phyloP scores from a whole-genome alignment of 139 green algal species.

The Desmodesmus armatus region DNA sequence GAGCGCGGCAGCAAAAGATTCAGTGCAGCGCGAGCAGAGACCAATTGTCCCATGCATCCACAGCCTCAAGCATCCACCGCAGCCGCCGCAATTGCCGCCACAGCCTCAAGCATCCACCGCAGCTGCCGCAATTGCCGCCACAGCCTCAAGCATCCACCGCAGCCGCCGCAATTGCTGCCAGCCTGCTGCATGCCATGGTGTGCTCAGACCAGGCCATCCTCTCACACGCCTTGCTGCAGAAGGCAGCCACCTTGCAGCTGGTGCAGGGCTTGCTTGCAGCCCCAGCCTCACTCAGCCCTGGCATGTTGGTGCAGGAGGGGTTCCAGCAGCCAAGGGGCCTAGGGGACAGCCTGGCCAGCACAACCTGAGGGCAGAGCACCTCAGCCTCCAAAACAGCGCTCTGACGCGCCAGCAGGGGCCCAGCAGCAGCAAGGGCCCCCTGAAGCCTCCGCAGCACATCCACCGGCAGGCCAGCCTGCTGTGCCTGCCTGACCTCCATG shows the following conservation, averaged over 20 bases:
- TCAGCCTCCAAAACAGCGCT: background rate
- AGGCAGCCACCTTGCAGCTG: conserved; percentile 41
- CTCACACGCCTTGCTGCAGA: conserved; percentile 45
- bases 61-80: background rate
- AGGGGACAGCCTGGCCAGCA: background rate
- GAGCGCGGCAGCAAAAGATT: background rate
- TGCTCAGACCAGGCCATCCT: conserved; percentile 26
- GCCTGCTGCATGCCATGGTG: conserved; percentile 13
- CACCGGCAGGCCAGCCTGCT: background rate
- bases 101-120: background rate
- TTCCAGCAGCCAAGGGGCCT: conserved; percentile 37
- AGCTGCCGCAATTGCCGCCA: too few species aligned
- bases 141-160: background rate
- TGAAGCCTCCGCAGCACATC: background rate
- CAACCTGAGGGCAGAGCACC: background rate
- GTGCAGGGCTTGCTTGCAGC: conserved; percentile 21
- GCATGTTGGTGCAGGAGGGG: conserved; percentile 7
- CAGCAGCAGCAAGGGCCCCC: background rate
- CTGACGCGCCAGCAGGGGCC: background rate
- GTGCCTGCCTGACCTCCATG: background rate
- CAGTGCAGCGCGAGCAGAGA: background rate
- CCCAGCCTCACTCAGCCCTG: conserved; percentile 8
- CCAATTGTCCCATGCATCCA: background rate
- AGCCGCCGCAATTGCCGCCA: background rate
- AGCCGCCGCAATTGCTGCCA: background rate